These are phyloP conservation scores for Podaxis mareebaensis DNA, from an alignment of 768 basidiomycete genomes.

Conservation along the genomic window DNA sequence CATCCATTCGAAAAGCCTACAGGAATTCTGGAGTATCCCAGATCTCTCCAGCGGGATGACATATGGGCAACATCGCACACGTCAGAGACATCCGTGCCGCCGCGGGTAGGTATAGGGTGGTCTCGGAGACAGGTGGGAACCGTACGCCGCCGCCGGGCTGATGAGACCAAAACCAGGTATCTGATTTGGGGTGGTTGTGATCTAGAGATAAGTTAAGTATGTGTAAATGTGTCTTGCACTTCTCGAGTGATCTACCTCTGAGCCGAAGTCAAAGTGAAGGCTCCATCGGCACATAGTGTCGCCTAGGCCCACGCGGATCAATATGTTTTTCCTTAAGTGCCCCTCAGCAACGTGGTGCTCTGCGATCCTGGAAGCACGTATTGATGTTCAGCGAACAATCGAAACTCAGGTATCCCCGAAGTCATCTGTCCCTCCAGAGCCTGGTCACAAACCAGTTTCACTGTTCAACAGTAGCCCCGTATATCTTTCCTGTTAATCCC, in stretches of 20 bases:
- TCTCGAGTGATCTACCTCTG: background rate
- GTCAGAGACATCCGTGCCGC: background rate
- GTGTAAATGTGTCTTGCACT: background rate
- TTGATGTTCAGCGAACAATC: background rate
- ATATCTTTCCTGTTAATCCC: background rate
- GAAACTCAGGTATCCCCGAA: background rate
- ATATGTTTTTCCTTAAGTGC: background rate
- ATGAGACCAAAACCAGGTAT: background rate
- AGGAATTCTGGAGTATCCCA: background rate
- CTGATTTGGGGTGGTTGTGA: background rate
- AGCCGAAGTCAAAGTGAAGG: background rate
- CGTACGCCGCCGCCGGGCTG: background rate
- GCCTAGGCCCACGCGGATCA: constrained; percentile 12
- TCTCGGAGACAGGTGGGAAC: background rate
- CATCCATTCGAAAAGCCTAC: background rate
- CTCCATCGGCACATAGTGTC: constrained; percentile 5
- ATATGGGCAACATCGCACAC: background rate
- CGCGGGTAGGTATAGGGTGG: background rate
- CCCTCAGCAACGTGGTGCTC: background rate
- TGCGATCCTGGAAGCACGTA: background rate
- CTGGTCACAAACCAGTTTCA: background rate
- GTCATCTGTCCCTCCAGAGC: background rate
- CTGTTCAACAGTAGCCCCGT: background rate
- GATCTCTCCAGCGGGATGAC: background rate
- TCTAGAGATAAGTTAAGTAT: background rate